These are phyloP conservation scores for Astraeus odoratus DNA, from an alignment of 768 basidiomycete genomes.

Conservation along the genomic window DNA sequence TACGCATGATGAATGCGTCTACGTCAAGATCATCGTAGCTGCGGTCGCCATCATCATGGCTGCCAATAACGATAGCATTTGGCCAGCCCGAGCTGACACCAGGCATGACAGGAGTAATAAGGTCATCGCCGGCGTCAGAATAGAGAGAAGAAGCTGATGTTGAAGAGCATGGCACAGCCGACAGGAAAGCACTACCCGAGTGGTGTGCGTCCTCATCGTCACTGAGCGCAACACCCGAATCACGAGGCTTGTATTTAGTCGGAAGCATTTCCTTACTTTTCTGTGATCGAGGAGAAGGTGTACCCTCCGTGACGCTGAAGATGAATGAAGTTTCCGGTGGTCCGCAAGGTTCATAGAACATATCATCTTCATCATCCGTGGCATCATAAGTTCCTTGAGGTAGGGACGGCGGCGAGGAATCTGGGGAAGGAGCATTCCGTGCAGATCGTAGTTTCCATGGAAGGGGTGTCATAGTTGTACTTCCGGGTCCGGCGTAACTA, in stretches of 20 bases:
- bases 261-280: slow-evolving; percentile 34
- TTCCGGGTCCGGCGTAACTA: slow-evolving; percentile 53
- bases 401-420: slow-evolving; percentile 39
- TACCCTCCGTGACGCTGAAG: slow-evolving; percentile 47
- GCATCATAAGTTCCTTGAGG: slow-evolving; percentile 24
- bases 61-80: slow-evolving; percentile 30
- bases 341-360: slow-evolving; percentile 43
- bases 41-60: slow-evolving; percentile 33
- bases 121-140: slow-evolving; percentile 52
- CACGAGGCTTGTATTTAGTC: slow-evolving; percentile 65
- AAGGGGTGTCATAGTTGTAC: slow-evolving; percentile 22
- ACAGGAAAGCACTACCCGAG: slow-evolving; percentile 15
- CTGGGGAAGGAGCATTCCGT: slow-evolving; percentile 38
- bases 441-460: slow-evolving; percentile 33
- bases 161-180: slow-evolving; percentile 49
- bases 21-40: slow-evolving; percentile 36
- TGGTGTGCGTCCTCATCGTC: slow-evolving; percentile 44
- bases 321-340: slow-evolving; percentile 47
- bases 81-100: slow-evolving; percentile 60
- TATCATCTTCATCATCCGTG: slow-evolving; percentile 43
- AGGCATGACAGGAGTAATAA: slow-evolving; percentile 65
- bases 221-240: slow-evolving; percentile 57
- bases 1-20: slow-evolving; percentile 67
- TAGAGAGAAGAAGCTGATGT: slow-evolving; percentile 56
- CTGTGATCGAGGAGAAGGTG: slow-evolving; percentile 48